These are phyloP conservation scores for Corymbia maculata DNA, from an alignment of 345 rosid species.

Conservation along the genomic window DNA sequence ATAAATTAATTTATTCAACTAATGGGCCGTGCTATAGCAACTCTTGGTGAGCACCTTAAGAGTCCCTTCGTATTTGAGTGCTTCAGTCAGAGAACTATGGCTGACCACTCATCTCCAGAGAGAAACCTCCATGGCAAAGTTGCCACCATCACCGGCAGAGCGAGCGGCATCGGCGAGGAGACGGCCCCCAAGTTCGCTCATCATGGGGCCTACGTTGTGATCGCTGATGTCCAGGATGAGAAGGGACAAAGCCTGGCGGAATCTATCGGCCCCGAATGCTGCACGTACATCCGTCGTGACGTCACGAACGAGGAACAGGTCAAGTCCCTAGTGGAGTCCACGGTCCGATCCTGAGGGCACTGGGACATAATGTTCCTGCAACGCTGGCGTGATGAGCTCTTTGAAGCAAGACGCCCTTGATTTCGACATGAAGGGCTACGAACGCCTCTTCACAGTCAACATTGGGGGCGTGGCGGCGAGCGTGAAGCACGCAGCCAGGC, in stretches of 20 bases:
- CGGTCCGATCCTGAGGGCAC: conserved; percentile 4
- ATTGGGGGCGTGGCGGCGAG: conserved; percentile 7
- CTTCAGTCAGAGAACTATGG: not conserved
- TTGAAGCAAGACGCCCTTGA: conserved; percentile 1
- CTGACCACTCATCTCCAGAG: not conserved
- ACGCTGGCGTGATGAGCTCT: conserved; percentile 16
- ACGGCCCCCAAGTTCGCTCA: not conserved
- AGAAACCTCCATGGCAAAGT: conserved; percentile 7
- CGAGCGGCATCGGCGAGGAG: conserved; percentile 8
- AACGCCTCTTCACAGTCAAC: conserved; percentile 6
- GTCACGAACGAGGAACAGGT: conserved; percentile 26
- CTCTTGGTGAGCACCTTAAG: not conserved
- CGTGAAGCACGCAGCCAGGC: conserved; percentile 17
- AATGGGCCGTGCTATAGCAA: not conserved
- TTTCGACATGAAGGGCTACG: conserved; percentile 1
- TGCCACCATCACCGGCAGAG: not conserved
- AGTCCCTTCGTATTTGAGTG: not conserved
- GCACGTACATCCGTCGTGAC: conserved; percentile 7
- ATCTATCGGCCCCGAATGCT: conserved; percentile 16
- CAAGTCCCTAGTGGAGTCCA: conserved; percentile 11
- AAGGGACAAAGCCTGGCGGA: not conserved
- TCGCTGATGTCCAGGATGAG: not conserved
- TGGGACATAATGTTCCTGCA: conserved; percentile 23
- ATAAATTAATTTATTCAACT: not conserved
- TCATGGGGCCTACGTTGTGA: not conserved